A percentile compares a stretch with the other conserved stretches of the same genome.
Evolutionary conservation across 1,284 basidiomycete genomes (phyloP).

Genomic region (Malassezia psittaci): DNA sequence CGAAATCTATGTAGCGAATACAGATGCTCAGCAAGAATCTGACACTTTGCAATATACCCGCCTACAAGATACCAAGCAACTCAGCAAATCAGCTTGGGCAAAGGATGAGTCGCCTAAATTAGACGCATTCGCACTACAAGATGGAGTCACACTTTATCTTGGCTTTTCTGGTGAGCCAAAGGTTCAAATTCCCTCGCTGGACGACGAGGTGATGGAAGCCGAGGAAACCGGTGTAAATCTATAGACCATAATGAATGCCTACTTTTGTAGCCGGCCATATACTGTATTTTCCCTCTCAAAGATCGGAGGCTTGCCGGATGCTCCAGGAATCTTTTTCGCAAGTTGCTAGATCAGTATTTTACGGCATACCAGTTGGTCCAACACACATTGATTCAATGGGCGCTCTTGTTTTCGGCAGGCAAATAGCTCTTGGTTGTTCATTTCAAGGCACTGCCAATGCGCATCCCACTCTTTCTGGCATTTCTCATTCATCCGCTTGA

Average conservation of each 20-base stretch:
- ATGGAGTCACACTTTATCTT: slow-evolving; percentile 7
- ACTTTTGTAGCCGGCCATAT: slow-evolving; percentile 19
- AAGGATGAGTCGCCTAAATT: slow-evolving; percentile 3
- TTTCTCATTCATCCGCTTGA: slow-evolving; percentile 82
- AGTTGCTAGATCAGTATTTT: slow-evolving; percentile 58
- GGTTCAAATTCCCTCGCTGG: slow-evolving; percentile 12
- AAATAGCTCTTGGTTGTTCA: slow-evolving; percentile 88
- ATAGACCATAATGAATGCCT: background rate
- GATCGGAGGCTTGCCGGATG: slow-evolving; percentile 75
- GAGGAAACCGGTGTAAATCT: background rate
- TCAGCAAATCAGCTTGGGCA: background rate
- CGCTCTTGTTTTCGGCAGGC: slow-evolving; percentile 82
- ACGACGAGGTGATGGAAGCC: slow-evolving; percentile 3
- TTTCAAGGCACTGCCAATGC: slow-evolving; percentile 91
- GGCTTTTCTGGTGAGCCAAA: slow-evolving; percentile 10
- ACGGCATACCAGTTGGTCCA: slow-evolving; percentile 65
- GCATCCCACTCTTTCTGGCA: slow-evolving; percentile 78
- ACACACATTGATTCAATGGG: slow-evolving; percentile 85
- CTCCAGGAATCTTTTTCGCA: slow-evolving; percentile 81
- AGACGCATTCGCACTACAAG: background rate
- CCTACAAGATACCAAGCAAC: background rate
- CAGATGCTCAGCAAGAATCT: background rate
- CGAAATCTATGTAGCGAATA: background rate
- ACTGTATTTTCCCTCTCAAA: slow-evolving; percentile 81
- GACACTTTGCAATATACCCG: background rate